Conservation (phyloP, 2,329 filamentous ascomycete species). For the Tympanopsis confertula region DNA sequence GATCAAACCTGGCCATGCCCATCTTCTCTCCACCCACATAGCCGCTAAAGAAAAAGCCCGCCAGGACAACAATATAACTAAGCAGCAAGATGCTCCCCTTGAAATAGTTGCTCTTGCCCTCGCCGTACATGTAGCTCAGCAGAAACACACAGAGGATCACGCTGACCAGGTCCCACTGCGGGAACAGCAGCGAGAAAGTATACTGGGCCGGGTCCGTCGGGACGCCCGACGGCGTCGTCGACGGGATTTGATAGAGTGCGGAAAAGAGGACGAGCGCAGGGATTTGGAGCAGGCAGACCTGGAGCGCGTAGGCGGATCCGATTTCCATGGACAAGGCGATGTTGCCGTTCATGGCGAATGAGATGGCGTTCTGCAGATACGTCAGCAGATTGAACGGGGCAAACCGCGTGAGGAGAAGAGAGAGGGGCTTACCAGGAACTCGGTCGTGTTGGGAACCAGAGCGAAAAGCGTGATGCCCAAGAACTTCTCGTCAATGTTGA, state of each 20-base stretch:
- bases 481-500: constrained; percentile 93
- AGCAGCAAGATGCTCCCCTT: constrained; percentile 92
- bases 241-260: constrained; percentile 49
- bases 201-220: constrained; percentile 36
- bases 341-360: constrained; percentile 98
- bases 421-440: constrained; percentile 65
- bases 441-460: constrained; percentile 92
- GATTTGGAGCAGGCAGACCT: constrained; percentile 90
- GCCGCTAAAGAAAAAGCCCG: constrained; percentile 79
- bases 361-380: constrained; percentile 71
- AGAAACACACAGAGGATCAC: constrained; percentile 96
- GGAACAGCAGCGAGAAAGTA: constrained; percentile 82
- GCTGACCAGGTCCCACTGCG: constrained; percentile 98
- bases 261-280: constrained; percentile 87
- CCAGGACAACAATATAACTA: constrained; percentile 81
- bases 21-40: constrained; percentile 20
- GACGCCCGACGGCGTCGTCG: constrained; percentile 7
- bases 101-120: constrained; percentile 99
- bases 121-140: constrained; percentile 92
- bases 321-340: constrained; percentile 99
- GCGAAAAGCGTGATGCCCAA: constrained; percentile 93
- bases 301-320: constrained; percentile 88
- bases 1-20: constrained; percentile 17
- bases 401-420: constrained; percentile 3
- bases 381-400: constrained; percentile 5